Base-by-base conservation (phyloP, 176 grass and related monocot genomes). In the Oryza glaberrima region DNA sequence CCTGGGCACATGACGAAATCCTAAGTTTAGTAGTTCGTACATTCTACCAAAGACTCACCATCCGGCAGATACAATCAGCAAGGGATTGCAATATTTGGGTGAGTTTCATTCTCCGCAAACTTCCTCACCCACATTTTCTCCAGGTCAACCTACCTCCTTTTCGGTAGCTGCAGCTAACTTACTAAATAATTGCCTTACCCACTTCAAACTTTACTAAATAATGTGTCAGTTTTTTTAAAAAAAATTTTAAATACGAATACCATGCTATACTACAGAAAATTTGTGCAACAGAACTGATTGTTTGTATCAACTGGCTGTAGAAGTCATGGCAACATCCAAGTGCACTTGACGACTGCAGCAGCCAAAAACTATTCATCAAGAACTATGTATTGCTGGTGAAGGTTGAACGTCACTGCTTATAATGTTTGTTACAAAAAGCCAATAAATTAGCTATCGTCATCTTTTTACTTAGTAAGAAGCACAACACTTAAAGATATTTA, bases 1-100 rank as follows among this genome's bases (percentile, higher is more conserved):
- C 93, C 90, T 94, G 85, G 0, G 64, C 26, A 85, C 43, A 78
- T 46, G 20, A 11, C 16, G 26, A 83, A 65, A 65, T 1, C 30
- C 19, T 19, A 81, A 16, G 61, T 44, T 70, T 10, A 14, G 54
- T 8, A 13, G 51, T 17, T 30, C 17, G 17, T 35, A 1, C 30
- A 26, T 72, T 77, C 28, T 7, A 64, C 14, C 49, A 82, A 70
- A 58, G 16, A 2, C 17, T 20, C 22, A 5, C 12, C n/a, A 41
- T 36, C 10, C 23, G 30, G 11, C 1, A 48, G 9, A 49, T 58
- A 48, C 12, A 69, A 69, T 52, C 4, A 46, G 45, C 46, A 32
- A 73, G 17, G 58, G 11, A 68, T 76, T n/a, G 23, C 35, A 64
- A 28, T 52, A 74, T 48, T 32, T 8, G 19, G 17, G 3, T 64